Evolutionary conservation across 108 stramenopile species (phyloP).

Genomic region (Cyclotella cryptica): DNA sequence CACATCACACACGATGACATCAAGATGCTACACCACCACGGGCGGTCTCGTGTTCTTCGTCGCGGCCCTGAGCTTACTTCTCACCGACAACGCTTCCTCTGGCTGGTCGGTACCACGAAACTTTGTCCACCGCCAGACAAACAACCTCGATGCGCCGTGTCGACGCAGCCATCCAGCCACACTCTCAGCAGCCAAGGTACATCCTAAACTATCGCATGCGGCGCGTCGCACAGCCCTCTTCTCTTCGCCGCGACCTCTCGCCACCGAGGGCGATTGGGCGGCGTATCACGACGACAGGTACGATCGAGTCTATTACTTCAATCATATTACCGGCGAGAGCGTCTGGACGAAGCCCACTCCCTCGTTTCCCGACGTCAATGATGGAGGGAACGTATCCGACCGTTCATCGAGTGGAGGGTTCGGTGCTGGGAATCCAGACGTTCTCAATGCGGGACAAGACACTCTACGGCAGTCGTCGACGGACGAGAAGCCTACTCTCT

Average conservation of each 20-base stretch:
- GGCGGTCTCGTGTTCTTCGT: slow-evolving; percentile 23
- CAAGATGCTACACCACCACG: neutral
- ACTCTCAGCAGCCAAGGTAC: neutral
- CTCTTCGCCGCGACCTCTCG: slow-evolving; percentile 15
- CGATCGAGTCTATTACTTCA: slow-evolving; percentile 47
- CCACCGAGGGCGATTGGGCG: slow-evolving; percentile 47
- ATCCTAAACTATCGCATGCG: neutral
- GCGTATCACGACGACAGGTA: slow-evolving; percentile 42
- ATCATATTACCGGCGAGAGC: slow-evolving; percentile 51
- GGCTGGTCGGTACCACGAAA: neutral
- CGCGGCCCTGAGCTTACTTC: slow-evolving; percentile 5
- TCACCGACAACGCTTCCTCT: neutral
- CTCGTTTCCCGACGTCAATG: slow-evolving; percentile 33
- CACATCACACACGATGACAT: slow-evolving; percentile 3
- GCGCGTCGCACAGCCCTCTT: neutral
- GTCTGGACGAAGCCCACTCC: slow-evolving; percentile 45
- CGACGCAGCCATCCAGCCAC: neutral
- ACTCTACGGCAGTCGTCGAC: no score
- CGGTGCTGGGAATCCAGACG: no score
- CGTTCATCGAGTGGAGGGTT: neutral
- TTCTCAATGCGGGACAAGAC: no score
- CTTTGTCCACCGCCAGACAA: no score
- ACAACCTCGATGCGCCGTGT: neutral
- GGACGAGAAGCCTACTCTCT: slow-evolving; percentile 22
- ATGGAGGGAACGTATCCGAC: slow-evolving; percentile 2